Evolutionary conservation across 73 alveolate species (phyloP).

Genomic region (Breviolum minutum): DNA sequence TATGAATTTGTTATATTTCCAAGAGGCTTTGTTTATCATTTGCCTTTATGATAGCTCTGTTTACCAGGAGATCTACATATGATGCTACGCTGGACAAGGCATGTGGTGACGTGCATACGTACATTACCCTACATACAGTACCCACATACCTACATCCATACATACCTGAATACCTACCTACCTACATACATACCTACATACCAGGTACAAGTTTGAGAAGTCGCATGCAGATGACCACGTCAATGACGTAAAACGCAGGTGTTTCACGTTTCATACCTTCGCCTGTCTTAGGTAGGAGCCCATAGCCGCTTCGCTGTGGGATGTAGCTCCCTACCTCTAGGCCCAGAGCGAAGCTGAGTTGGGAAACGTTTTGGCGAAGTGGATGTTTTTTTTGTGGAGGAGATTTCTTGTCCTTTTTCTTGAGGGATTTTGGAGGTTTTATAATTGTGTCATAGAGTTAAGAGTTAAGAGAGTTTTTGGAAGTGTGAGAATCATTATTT

Average conservation of each 20-base stretch:
- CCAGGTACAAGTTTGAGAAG: too few relatives aligned
- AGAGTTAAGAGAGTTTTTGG: too few relatives aligned
- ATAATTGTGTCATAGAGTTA: too few relatives aligned
- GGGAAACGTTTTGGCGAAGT: background rate
- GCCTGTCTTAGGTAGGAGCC: constrained; percentile 37
- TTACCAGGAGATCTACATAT: too few relatives aligned
- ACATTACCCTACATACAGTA: background rate
- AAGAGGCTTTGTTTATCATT: too few relatives aligned
- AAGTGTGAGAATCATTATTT: background rate
- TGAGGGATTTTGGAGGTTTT: background rate
- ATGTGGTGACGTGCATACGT: background rate
- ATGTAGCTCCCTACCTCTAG: constrained; percentile 82
- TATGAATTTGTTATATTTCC: too few relatives aligned
- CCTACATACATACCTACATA: too few relatives aligned
- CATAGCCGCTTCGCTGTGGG: constrained; percentile 95
- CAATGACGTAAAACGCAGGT: too few relatives aligned
- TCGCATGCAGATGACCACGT: too few relatives aligned
- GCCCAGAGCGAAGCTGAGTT: background rate
- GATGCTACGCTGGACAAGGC: background rate
- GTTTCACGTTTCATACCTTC: too few relatives aligned
- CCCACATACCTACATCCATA: background rate
- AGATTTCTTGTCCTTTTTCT: background rate
- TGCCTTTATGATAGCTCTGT: too few relatives aligned
- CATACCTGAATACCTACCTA: background rate
- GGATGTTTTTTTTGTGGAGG: background rate